Percentiles rank a stretch among this genome's conserved stretches.
Evolutionary conservation across 441 rosid species (phyloP).

Genomic region (Croton laevigatus): DNA sequence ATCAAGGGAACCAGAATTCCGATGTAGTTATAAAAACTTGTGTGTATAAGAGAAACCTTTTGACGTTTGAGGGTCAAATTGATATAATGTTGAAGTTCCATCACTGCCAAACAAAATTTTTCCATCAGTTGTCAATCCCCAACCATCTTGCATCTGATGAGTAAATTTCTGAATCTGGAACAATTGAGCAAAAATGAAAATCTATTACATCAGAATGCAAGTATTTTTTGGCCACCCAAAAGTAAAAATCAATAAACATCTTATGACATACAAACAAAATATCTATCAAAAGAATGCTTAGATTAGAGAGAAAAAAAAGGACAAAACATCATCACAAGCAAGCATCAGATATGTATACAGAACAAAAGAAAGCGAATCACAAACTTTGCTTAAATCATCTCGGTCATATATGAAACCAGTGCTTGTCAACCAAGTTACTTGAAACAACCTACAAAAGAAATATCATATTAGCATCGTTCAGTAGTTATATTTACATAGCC

Average conservation of each 20-base stretch:
- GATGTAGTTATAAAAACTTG: slow-evolving; percentile 1
- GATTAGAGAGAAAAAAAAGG: neutral
- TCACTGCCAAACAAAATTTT: slow-evolving; percentile 79
- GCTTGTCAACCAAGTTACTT: slow-evolving; percentile 86
- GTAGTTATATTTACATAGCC: neutral
- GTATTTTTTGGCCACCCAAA: slow-evolving; percentile 12
- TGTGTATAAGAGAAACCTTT: slow-evolving; percentile 47
- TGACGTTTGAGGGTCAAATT: slow-evolving; percentile 61
- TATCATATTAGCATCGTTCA: slow-evolving; percentile 27
- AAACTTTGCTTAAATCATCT: slow-evolving; percentile 67
- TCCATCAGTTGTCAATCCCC: slow-evolving; percentile 97
- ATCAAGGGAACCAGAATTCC: slow-evolving; percentile 8
- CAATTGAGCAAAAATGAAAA: slow-evolving; percentile 4
- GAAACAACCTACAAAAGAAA: slow-evolving; percentile 82
- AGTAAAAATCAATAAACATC: neutral
- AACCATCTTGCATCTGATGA: slow-evolving; percentile 91
- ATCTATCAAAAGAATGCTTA: neutral
- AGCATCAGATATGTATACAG: slow-evolving; percentile 11
- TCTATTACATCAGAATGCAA: slow-evolving; percentile 4
- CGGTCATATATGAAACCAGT: slow-evolving; percentile 84
- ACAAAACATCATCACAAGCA: neutral
- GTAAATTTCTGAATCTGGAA: slow-evolving; percentile 62
- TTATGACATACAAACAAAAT: neutral
- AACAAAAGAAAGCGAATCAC: slow-evolving; percentile 39
- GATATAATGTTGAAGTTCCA: slow-evolving; percentile 82